phyloP scores from a whole-genome alignment of 805 yeast species.

The Yamadazyma nakazawae region DNA sequence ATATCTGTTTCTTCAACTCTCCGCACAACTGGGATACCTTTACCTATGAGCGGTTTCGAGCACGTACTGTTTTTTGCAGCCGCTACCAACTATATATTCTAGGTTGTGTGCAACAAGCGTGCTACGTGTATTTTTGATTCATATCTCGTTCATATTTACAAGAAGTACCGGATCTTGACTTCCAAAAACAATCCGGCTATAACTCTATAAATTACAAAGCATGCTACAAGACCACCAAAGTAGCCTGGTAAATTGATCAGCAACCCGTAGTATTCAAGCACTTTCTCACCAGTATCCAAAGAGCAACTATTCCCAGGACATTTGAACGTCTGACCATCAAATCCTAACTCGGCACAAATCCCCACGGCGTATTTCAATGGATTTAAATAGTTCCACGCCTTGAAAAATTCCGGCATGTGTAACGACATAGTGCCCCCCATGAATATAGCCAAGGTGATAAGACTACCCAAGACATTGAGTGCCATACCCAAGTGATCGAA shows the following conservation, averaged over 20 bases:
- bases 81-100: too few relatives aligned
- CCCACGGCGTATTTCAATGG: conserved; percentile 74
- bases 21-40: too few relatives aligned
- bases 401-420: conserved; percentile 65
- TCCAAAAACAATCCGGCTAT: conserved; percentile 26
- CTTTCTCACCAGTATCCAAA: conserved; percentile 29
- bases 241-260: conserved; percentile 22
- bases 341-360: conserved; percentile 56
- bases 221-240: conserved; percentile 35
- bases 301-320: conserved; percentile 35
- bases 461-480: conserved; percentile 63
- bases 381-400: conserved; percentile 70
- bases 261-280: conserved; percentile 31
- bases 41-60: too few relatives aligned
- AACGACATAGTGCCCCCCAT: conserved; percentile 86
- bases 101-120: too few relatives aligned
- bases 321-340: conserved; percentile 46
- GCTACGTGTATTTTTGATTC: too few relatives aligned
- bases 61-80: too few relatives aligned
- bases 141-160: conserved; percentile 3
- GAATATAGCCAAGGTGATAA: conserved; percentile 67
- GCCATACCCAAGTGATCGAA: conserved; percentile 79
- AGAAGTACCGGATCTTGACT: conserved; percentile 25
- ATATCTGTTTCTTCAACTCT: too few relatives aligned
- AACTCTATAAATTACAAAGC: conserved; percentile 32